These are phyloP conservation scores for Thelonectria discophora DNA, from an alignment of 2,329 filamentous ascomycete genomes.

Conservation along the genomic window DNA sequence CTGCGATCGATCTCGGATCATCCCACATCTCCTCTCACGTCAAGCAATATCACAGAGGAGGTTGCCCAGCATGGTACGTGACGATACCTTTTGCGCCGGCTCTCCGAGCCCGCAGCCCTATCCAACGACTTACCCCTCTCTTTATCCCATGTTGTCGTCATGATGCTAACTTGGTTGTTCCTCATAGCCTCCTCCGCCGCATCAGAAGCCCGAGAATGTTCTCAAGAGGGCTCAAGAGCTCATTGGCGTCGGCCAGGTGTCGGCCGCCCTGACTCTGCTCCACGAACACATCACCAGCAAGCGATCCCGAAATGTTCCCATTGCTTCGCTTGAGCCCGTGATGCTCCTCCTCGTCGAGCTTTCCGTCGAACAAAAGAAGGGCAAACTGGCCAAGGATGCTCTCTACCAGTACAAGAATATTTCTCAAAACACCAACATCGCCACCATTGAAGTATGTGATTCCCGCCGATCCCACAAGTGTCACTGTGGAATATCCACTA, in stretches of 20 bases:
- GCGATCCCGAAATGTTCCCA: constrained; percentile 95
- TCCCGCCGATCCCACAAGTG: constrained; percentile 2
- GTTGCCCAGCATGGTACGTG: constrained; percentile 62
- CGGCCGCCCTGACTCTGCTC: constrained; percentile 90
- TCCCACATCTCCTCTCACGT: constrained; percentile 50
- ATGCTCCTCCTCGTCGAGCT: constrained; percentile 98
- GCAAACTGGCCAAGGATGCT: constrained; percentile 97
- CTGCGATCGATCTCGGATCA: constrained; percentile 51
- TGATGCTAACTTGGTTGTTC: constrained; percentile 41
- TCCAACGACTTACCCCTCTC: constrained; percentile 42
- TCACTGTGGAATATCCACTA: constrained; percentile 30
- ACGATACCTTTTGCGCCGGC: constrained; percentile 9
- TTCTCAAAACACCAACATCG: constrained; percentile 97
- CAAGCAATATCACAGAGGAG: constrained; percentile 56
- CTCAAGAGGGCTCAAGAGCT: constrained; percentile 98
- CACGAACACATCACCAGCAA: constrained; percentile 99
- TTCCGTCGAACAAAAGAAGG: constrained; percentile 96
- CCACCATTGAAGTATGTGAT: constrained; percentile 84
- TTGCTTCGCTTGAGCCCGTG: constrained; percentile 94
- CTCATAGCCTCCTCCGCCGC: constrained; percentile 86
- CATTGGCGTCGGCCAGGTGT: constrained; percentile 94
- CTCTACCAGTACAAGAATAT: constrained; percentile 99
- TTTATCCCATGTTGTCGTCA: constrained; percentile 35
- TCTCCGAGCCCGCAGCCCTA: constrained; percentile 25
- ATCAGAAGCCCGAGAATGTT: constrained; percentile 99